phyloP scores from a whole-genome alignment of 2,329 filamentous ascomycete species.

The Nemania abortiva region DNA sequence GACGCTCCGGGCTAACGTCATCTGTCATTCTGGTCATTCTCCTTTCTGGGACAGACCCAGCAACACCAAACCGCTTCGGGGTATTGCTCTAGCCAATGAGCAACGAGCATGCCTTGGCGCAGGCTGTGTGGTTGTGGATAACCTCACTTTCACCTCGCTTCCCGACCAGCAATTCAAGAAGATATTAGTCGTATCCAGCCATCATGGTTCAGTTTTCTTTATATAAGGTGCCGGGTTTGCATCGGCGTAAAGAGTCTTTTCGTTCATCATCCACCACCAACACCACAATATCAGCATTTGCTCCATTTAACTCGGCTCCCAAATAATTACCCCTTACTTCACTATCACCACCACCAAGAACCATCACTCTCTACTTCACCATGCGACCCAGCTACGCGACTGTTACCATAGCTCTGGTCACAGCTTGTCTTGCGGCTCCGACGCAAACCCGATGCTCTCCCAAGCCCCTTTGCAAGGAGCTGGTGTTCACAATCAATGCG shows the following conservation, averaged over 20 bases:
- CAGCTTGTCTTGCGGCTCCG: background rate
- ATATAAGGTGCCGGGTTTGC: constrained; percentile 4
- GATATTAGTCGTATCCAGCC: background rate
- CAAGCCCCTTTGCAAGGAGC: constrained; percentile 6
- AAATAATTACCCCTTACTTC: background rate
- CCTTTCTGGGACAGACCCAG: background rate
- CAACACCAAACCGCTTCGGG: constrained; percentile 1
- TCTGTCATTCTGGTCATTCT: background rate
- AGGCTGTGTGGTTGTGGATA: constrained; percentile 6
- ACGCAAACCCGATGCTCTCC: constrained; percentile 7
- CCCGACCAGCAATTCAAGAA: background rate
- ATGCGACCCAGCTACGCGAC: background rate
- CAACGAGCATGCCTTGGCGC: background rate
- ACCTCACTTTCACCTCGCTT: constrained; percentile 1
- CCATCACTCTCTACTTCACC: constrained; percentile 7
- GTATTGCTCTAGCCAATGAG: constrained; percentile 10
- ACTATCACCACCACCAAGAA: background rate
- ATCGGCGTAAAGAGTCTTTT: background rate
- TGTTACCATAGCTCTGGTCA: background rate
- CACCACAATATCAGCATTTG: constrained; percentile 1
- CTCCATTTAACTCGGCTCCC: background rate
- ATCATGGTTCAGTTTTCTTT: background rate
- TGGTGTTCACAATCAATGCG: background rate
- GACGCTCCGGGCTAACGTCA: background rate
- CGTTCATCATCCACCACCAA: constrained; percentile 7